These are phyloP conservation scores for Cryphonectria parasitica DNA, from an alignment of 2,329 filamentous ascomycete species.

Conservation along the genomic window DNA sequence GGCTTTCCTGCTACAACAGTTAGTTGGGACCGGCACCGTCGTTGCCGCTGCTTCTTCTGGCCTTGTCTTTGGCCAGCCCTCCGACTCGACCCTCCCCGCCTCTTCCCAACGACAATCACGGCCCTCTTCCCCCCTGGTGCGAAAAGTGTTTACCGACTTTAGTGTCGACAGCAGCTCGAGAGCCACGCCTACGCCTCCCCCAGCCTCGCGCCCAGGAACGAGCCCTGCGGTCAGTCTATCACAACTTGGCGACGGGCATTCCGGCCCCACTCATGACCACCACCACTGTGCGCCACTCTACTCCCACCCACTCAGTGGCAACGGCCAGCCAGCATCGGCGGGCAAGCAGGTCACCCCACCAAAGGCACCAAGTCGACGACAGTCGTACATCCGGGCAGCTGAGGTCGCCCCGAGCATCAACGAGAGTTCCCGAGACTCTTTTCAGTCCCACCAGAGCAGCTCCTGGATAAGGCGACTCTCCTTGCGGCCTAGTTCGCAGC, in stretches of 20 bases:
- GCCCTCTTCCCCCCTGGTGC: slow-evolving; percentile 38
- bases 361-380: slow-evolving; percentile 44
- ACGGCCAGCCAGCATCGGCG: slow-evolving; percentile 38
- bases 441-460: slow-evolving; percentile 57
- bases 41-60: slow-evolving; percentile 64
- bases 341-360: slow-evolving; percentile 48
- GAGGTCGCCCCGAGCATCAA: slow-evolving; percentile 44
- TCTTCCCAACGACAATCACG: slow-evolving; percentile 36
- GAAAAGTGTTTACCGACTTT: slow-evolving; percentile 38
- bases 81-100: slow-evolving; percentile 41
- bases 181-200: slow-evolving; percentile 34
- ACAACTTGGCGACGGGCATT: slow-evolving; percentile 35
- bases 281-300: slow-evolving; percentile 34
- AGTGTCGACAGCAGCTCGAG: slow-evolving; percentile 23
- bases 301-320: slow-evolving; percentile 36
- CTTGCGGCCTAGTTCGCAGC: slow-evolving; percentile 65
- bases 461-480: slow-evolving; percentile 78
- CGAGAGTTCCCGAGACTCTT: slow-evolving; percentile 58
- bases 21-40: slow-evolving; percentile 65
- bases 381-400: slow-evolving; percentile 46
- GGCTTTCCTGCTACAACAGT: slow-evolving; percentile 42
- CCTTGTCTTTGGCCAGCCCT: slow-evolving; percentile 61
- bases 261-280: slow-evolving; percentile 30
- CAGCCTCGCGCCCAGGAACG: slow-evolving; percentile 48
- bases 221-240: slow-evolving; percentile 46